Percentiles rank a stretch among this genome's conserved stretches.
Evolutionary conservation across 2,329 filamentous ascomycete species (phyloP).

Genomic region (Pseudogymnoascus sp.): DNA sequence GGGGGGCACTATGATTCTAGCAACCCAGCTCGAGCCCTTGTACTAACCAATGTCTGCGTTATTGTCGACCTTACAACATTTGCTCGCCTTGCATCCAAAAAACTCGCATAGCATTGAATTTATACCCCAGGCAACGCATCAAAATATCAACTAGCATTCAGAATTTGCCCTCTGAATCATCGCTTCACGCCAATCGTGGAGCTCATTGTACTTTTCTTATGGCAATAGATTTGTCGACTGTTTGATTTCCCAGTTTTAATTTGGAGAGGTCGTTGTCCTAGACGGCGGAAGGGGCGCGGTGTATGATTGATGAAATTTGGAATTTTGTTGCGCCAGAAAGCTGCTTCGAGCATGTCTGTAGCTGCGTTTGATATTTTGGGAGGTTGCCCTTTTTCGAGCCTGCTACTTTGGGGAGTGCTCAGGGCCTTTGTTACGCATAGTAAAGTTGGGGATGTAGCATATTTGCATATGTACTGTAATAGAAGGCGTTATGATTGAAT

Average conservation of each 20-base stretch:
- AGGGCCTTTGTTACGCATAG: slow-evolving; percentile 3
- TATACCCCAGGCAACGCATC: slow-evolving; percentile 3
- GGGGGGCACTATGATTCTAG: slow-evolving; percentile 38
- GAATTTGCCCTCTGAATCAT: not conserved
- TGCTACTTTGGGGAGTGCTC: not conserved
- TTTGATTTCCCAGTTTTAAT: slow-evolving; percentile 7
- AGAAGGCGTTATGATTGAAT: slow-evolving; percentile 5
- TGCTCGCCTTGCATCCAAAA: slow-evolving; percentile 6
- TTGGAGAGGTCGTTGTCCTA: slow-evolving; percentile 4
- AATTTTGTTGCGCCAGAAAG: not conserved
- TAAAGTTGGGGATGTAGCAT: slow-evolving; percentile 5
- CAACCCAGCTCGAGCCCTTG: not conserved
- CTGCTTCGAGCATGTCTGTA: slow-evolving; percentile 7
- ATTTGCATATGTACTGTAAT: slow-evolving; percentile 10
- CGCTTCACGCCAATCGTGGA: not conserved
- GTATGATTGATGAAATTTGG: slow-evolving; percentile 8
- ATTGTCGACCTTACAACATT: not conserved
- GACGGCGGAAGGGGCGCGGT: not conserved
- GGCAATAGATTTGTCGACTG: slow-evolving; percentile 5
- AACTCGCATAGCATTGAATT: slow-evolving; percentile 3
- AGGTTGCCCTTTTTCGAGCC: not conserved
- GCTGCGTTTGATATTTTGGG: not conserved
- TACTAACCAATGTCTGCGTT: slow-evolving; percentile 7
- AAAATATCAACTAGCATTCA: not conserved
- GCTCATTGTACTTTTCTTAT: slow-evolving; percentile 6